Evolutionary conservation across 2,329 filamentous ascomycete species (phyloP).

Genomic region (Aspergillus ochraceus): DNA sequence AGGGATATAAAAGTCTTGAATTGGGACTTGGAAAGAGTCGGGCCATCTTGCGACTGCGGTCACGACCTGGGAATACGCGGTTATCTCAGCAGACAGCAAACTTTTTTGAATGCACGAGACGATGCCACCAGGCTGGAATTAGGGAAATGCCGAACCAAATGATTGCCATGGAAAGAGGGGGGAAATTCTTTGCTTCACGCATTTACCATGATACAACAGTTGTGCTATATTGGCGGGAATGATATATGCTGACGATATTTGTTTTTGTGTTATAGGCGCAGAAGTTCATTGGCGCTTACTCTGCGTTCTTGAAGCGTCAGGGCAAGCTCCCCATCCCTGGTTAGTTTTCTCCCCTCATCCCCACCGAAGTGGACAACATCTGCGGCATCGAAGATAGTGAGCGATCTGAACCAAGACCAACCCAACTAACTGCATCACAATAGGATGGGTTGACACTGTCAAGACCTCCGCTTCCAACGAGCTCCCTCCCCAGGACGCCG

Average conservation of each 20-base stretch:
- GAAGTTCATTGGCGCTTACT: conserved; percentile 69
- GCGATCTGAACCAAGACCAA: not conserved
- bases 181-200: not conserved
- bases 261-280: conserved; percentile 51
- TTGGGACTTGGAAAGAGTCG: not conserved
- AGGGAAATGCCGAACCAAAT: not conserved
- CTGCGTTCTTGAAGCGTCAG: conserved; percentile 70
- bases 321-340: conserved; percentile 70
- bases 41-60: not conserved
- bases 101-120: not conserved
- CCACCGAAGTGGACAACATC: not conserved
- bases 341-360: conserved; percentile 42
- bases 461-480: conserved; percentile 97
- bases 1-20: not conserved
- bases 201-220: not conserved
- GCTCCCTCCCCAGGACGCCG: conserved; percentile 94
- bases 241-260: conserved; percentile 19
- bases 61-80: not conserved
- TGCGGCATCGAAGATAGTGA: conserved; percentile 3
- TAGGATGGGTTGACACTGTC: conserved; percentile 98
- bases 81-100: not conserved
- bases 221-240: not conserved
- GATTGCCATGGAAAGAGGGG: not conserved
- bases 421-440: not conserved
- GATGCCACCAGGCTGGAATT: not conserved